Base-by-base conservation (phyloP, 306 rosid species). In the Glycine latifolia region DNA sequence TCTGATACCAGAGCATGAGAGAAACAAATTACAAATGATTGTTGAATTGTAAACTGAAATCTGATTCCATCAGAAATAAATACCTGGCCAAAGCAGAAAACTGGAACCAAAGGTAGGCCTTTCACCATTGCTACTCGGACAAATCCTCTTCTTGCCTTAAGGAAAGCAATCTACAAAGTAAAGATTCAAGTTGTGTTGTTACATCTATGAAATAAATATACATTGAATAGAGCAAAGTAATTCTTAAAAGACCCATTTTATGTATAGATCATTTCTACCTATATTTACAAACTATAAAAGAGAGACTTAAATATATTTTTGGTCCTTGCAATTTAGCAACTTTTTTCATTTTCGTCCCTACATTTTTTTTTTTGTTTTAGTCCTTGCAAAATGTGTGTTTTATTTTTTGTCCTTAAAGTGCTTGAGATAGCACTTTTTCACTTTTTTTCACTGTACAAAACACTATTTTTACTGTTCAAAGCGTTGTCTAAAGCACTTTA, bases 31-130 rank as follows among this genome's bases (percentile, higher is more conserved):
- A 33, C 37, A 59, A 26, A 33, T 11, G 44, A 37, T 13, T 65
- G 70, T 37, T 13, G 48, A 41, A 13, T 10, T 12, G 14, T n/a
- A 67, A 31, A 35, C 69, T 62, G 46, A 62, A 33, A 62, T 35
- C 15, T 5, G 69, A 62, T 35, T 62, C 69, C 15, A 35, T 62
- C 69, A 5, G 69, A 43, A 77, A 55, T 41, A 66, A 53, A 54
- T 86, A 95, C 99, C 97, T 95, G 97, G 49, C 99, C 99, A 66
- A 92, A 95, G 87, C 97, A 91, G 87, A 92, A 95, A 85, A 89
- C 89, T 41, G 99, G 99, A 87, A 95, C 99, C 83, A 92, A 75
- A 50, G 99, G 95, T n/a, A 16, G 66, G 41, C 99, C 99, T 81
- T 61, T 86, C 89, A 88, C 91, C 88, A 95, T 82, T 77, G 99